A percentile compares a stretch with the other conserved stretches of the same genome.
phyloP scores from a whole-genome alignment of 768 basidiomycete genomes.

The Hypholoma sublateritium region DNA sequence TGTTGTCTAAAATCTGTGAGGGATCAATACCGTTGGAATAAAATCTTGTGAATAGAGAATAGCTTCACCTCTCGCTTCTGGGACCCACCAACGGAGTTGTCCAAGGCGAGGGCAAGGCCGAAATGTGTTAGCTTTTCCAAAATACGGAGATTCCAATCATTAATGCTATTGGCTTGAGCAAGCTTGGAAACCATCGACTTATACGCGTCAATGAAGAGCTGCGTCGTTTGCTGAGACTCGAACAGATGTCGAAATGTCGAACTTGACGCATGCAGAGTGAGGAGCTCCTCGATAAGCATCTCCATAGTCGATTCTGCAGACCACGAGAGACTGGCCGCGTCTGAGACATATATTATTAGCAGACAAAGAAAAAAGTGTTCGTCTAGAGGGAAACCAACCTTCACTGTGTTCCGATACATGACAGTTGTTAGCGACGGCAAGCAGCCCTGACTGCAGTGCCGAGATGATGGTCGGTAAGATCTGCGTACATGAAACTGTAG shows the following conservation, averaged over 20 bases:
- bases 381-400: constrained; percentile 4
- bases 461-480: constrained; percentile 74
- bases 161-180: constrained; percentile 34
- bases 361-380: background rate
- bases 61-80: constrained; percentile 70
- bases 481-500: constrained; percentile 56
- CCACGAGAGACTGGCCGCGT: constrained; percentile 24
- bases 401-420: constrained; percentile 32
- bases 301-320: constrained; percentile 47
- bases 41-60: constrained; percentile 2
- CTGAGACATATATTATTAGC: background rate
- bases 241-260: constrained; percentile 71
- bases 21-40: background rate
- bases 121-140: constrained; percentile 73
- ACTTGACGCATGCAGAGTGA: constrained; percentile 65
- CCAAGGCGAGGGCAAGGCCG: constrained; percentile 64
- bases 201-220: constrained; percentile 65
- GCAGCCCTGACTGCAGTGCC: constrained; percentile 61
- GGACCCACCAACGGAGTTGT: constrained; percentile 54
- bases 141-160: constrained; percentile 48
- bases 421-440: constrained; percentile 36
- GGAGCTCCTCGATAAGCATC: constrained; percentile 64
- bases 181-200: constrained; percentile 51
- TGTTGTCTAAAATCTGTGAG: constrained; percentile 53
- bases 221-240: constrained; percentile 67